Conservation (phyloP, 495 filamentous ascomycete genomes). For the Trichoderma gamsii region DNA sequence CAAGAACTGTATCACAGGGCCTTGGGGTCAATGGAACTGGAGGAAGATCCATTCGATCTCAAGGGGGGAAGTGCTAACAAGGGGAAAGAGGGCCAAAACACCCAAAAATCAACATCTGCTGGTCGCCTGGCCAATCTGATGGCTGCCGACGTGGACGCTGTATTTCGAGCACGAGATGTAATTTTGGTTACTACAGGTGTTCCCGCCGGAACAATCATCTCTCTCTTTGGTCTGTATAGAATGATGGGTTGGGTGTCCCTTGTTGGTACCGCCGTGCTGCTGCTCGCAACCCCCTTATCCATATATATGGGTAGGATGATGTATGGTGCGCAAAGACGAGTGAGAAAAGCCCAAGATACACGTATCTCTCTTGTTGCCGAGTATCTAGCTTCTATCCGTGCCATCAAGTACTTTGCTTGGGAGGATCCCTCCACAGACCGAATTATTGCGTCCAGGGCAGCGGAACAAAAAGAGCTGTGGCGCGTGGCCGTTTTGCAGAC, state of each 20-base stretch:
- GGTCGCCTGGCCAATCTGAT: constrained; percentile 46
- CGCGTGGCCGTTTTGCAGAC: constrained; percentile 36
- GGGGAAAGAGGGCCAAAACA: constrained; percentile 23
- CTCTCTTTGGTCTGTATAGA: constrained; percentile 37
- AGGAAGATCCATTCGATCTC: constrained; percentile 32
- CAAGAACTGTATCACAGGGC: constrained; percentile 48
- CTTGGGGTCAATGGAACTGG: constrained; percentile 39
- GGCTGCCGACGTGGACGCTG: constrained; percentile 44
- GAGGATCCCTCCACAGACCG: constrained; percentile 39
- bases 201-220: constrained; percentile 31
- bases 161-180: constrained; percentile 39
- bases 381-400: constrained; percentile 43
- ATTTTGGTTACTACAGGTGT: constrained; percentile 33
- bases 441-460: constrained; percentile 34
- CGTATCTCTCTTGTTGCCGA: constrained; percentile 46
- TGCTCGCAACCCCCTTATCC: constrained; percentile 36
- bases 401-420: constrained; percentile 50
- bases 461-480: constrained; percentile 46
- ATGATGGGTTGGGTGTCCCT: constrained; percentile 43
- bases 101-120: constrained; percentile 34
- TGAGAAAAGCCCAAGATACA: constrained; percentile 44
- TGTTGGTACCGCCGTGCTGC: constrained; percentile 36
- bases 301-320: constrained; percentile 36
- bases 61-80: not conserved
- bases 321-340: constrained; percentile 35